Percentiles rank a stretch among this genome's conserved stretches.
phyloP scores from a whole-genome alignment of 352 stramenopile genomes.

The Aphanomyces euteiches region DNA sequence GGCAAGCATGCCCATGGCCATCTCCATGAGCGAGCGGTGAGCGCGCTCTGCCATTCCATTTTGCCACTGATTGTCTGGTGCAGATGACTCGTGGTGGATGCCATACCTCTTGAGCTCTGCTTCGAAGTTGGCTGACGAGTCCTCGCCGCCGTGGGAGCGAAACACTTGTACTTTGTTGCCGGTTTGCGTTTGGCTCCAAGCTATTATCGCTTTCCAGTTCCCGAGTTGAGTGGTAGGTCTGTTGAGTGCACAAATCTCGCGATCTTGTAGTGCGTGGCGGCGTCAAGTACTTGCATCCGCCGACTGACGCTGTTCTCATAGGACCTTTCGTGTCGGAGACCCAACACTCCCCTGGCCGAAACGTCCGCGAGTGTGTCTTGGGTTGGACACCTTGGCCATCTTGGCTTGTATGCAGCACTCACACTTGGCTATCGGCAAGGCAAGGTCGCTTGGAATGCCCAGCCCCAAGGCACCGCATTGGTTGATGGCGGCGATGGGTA shows the following conservation, averaged over 20 bases:
- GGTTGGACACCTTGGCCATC: background rate
- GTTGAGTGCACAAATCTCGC: background rate
- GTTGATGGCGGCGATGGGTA: background rate
- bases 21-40: slow-evolving; percentile 36
- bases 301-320: background rate
- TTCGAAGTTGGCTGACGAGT: background rate
- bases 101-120: too few relatives aligned
- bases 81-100: too few relatives aligned
- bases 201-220: slow-evolving; percentile 23
- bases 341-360: slow-evolving; percentile 21
- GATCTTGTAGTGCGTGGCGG: background rate
- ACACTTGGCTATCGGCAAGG: background rate
- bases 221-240: background rate
- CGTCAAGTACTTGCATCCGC: slow-evolving; percentile 8
- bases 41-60: slow-evolving; percentile 38
- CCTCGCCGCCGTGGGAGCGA: slow-evolving; percentile 34
- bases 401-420: background rate
- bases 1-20: slow-evolving; percentile 34
- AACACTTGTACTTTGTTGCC: slow-evolving; percentile 30
- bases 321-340: slow-evolving; percentile 17
- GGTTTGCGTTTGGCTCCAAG: slow-evolving; percentile 24
- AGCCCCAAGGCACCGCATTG: background rate
- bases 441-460: background rate
- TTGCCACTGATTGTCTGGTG: slow-evolving; percentile 27
- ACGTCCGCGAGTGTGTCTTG: slow-evolving; percentile 2